Percentiles rank a stretch among this genome's conserved stretches.
Evolutionary conservation across 306 rosid genomes (phyloP).

Genomic region (Sechiopsis laciniata): DNA sequence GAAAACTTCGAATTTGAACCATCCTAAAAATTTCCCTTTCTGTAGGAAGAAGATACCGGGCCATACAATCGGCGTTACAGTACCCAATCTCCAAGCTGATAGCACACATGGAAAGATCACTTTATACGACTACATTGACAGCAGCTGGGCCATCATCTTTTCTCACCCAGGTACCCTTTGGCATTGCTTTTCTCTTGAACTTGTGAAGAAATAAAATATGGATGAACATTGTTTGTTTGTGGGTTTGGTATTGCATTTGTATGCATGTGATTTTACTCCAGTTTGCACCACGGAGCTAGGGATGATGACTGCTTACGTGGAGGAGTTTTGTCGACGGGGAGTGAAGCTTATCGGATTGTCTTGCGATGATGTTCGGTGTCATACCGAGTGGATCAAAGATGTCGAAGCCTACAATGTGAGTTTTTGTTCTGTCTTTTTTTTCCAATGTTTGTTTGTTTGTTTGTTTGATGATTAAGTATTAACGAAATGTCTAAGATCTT

Average conservation of each 20-base stretch:
- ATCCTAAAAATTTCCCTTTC: too few relatives aligned
- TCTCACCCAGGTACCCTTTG: constrained; percentile 58
- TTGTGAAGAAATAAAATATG: background rate
- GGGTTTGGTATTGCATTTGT: background rate
- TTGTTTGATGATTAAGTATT: background rate
- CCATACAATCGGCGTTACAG: constrained; percentile 66
- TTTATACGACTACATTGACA: constrained; percentile 44
- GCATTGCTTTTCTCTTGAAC: background rate
- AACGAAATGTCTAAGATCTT: too few relatives aligned
- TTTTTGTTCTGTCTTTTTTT: background rate
- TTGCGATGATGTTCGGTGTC: constrained; percentile 54
- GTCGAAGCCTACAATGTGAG: constrained; percentile 63
- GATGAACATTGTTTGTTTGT: background rate
- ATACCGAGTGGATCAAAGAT: constrained; percentile 68
- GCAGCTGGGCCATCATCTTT: constrained; percentile 65
- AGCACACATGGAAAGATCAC: constrained; percentile 61
- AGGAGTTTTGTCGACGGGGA: constrained; percentile 43
- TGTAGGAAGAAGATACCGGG: constrained; percentile 49
- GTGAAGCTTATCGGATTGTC: constrained; percentile 66
- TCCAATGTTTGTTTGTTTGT: background rate
- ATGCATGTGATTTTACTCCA: constrained; percentile 76
- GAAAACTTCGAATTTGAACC: background rate
- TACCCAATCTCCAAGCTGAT: constrained; percentile 69
- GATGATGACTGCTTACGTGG: constrained; percentile 47
- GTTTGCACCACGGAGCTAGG: constrained; percentile 81